A percentile compares a stretch with the other conserved stretches of the same genome.
Conservation (phyloP, 176 grass and related monocot species). For the Phoenix dactylifera region DNA sequence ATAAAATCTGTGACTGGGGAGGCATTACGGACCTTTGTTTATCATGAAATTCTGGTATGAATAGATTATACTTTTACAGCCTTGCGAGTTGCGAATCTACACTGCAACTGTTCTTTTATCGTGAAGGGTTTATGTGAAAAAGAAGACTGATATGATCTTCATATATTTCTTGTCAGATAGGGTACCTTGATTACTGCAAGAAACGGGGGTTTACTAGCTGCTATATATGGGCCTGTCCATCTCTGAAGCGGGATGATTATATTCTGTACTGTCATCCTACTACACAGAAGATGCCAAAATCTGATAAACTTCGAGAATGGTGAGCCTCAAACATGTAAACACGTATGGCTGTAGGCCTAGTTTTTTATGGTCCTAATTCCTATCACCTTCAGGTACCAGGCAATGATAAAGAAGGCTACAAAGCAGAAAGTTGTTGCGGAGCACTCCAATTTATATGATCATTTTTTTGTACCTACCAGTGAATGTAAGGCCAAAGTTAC, state of each 20-base stretch:
- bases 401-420: constrained; percentile 60
- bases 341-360: no score
- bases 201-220: constrained; percentile 81
- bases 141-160: no score
- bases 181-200: constrained; percentile 93
- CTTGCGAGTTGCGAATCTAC: no score
- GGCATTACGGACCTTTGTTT: constrained; percentile 81
- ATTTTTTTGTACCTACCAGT: constrained; percentile 61
- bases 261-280: constrained; percentile 95
- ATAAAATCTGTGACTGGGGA: constrained; percentile 76
- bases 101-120: no score
- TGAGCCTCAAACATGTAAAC: constrained; percentile 18
- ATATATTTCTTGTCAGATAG: constrained; percentile 34
- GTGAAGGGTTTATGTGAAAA: no score
- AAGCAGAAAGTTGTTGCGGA: constrained; percentile 77
- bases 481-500: constrained; percentile 68
- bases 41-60: constrained; percentile 89
- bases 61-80: not conserved
- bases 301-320: constrained; percentile 87
- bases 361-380: not conserved
- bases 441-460: constrained; percentile 63
- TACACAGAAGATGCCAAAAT: constrained; percentile 81
- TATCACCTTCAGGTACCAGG: constrained; percentile 55
- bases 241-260: constrained; percentile 85
- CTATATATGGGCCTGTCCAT: constrained; percentile 94